Conservation (phyloP, 208 protist genomes). For the Leishmania guyanensis region DNA sequence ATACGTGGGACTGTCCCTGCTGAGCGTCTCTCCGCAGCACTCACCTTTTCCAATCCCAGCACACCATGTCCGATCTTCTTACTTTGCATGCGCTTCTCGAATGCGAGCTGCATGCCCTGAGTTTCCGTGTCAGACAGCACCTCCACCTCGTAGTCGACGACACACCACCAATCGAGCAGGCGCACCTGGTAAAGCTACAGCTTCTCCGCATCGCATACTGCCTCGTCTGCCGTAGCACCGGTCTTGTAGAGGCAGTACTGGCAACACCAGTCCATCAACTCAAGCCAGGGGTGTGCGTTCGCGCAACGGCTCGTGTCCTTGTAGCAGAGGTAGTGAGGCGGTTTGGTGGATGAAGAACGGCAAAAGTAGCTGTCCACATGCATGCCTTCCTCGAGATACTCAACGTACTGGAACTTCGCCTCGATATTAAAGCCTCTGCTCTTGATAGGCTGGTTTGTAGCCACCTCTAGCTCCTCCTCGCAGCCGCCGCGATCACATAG, state of each 20-base stretch:
- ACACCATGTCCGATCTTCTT: neutral
- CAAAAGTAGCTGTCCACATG: conserved; percentile 52
- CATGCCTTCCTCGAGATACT: conserved; percentile 41
- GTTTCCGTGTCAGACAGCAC: conserved; percentile 84
- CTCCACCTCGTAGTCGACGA: conserved; percentile 41
- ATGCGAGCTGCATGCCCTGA: conserved; percentile 70
- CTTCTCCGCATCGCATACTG: conserved; percentile 14
- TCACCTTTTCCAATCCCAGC: too few relatives aligned
- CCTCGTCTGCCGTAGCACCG: conserved; percentile 55
- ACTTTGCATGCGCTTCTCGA: conserved; percentile 28
- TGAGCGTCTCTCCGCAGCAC: neutral
- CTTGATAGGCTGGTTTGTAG: conserved; percentile 23
- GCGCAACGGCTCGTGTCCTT: conserved; percentile 69
- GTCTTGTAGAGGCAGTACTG: conserved; percentile 86
- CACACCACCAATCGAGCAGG: conserved; percentile 74
- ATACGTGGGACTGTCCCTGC: neutral
- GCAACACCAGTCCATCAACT: conserved; percentile 85
- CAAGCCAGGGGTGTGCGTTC: conserved; percentile 61
- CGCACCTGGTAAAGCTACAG: conserved; percentile 44
- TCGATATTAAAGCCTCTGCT: conserved; percentile 66
- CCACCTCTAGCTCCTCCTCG: conserved; percentile 44
- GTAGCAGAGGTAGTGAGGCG: conserved; percentile 64
- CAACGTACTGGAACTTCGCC: conserved; percentile 44
- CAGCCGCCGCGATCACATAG: conserved; percentile 70
- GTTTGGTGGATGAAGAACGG: conserved; percentile 38